Base-by-base conservation (phyloP, 805 yeast species). In the Ogataea wickerhamii region DNA sequence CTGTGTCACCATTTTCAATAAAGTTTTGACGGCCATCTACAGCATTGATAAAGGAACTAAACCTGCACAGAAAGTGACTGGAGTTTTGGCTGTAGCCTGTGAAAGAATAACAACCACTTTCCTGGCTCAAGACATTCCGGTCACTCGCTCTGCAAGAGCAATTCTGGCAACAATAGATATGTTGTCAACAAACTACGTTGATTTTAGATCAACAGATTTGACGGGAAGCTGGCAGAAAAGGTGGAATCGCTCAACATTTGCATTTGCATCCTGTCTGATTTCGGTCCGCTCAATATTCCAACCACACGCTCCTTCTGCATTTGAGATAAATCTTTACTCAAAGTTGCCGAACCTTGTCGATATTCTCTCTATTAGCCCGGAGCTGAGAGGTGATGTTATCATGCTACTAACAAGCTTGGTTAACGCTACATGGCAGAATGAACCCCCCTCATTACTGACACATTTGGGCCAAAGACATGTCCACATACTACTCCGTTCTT, bases 401-500 rank as follows among this genome's bases (percentile, higher is more conserved):
- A 71, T 71, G 28, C 55, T 87, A 25, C 58, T 87, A 13, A 73
- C 81, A 4, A 65, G 73, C 4, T 56, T 85, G 28, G 78, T 84
- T 1, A 68, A 66, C 29, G 79, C 78, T 0, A 61, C 54, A 2
- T 78, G 85, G 81, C 67, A 67, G 5, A 63, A 64, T 4, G 78
- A 75, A 19, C 74, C 80, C 23, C 95, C 95, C 3, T 87, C 96
- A 1, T 63, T 91, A 33, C 66, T 91, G 27, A 84, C 97, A 0
- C 87, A 87, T 55, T 63, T 91, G 37, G 93, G 95, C 4, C 67
- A 73, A n/a, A 67, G 70, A 14, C 71, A 76, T 47, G 74, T 95
- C 0, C 71, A 70, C 19, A 60, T 76, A 3, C 67, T 91, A 20
- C 64, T 86, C 7, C 66, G 70, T n/a, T 71, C 82, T 1, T 57